phyloP scores from a whole-genome alignment of 2,329 filamentous ascomycete genomes.

The Hymenoscyphus occultus region DNA sequence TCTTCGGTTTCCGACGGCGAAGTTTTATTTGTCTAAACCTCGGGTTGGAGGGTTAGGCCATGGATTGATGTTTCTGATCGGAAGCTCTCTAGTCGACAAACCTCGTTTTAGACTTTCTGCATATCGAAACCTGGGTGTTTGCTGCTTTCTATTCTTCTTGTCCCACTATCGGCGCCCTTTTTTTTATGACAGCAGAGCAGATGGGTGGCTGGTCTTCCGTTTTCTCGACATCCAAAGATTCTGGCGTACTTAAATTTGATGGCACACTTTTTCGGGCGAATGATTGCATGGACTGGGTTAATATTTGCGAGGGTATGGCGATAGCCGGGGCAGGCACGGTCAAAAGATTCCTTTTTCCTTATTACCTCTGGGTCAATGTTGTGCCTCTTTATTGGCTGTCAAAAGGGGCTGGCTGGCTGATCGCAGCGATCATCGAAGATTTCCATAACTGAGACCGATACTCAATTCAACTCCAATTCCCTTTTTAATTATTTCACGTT shows the following conservation, averaged over 20 bases:
- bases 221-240: slow-evolving; percentile 35
- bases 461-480: slow-evolving; percentile 27
- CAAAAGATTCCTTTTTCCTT: slow-evolving; percentile 37
- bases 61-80: slow-evolving; percentile 26
- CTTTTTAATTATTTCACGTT: slow-evolving; percentile 1
- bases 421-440: slow-evolving; percentile 36
- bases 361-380: slow-evolving; percentile 22
- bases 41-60: slow-evolving; percentile 23
- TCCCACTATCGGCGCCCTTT: slow-evolving; percentile 31
- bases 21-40: slow-evolving; percentile 25
- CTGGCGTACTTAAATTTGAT: slow-evolving; percentile 36
- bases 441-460: slow-evolving; percentile 31
- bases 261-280: slow-evolving; percentile 33
- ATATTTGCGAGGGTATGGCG: slow-evolving; percentile 32
- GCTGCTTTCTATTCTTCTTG: slow-evolving; percentile 37
- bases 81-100: slow-evolving; percentile 28
- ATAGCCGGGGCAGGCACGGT: slow-evolving; percentile 33
- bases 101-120: slow-evolving; percentile 36
- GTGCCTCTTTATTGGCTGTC: slow-evolving; percentile 31
- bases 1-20: slow-evolving; percentile 24
- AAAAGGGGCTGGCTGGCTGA: slow-evolving; percentile 33
- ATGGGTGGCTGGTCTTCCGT: slow-evolving; percentile 36
- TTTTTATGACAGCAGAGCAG: slow-evolving; percentile 30
- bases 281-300: slow-evolving; percentile 37
- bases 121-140: slow-evolving; percentile 34